phyloP scores from a whole-genome alignment of 345 rosid species.

The Eucalyptus fibrosa region DNA sequence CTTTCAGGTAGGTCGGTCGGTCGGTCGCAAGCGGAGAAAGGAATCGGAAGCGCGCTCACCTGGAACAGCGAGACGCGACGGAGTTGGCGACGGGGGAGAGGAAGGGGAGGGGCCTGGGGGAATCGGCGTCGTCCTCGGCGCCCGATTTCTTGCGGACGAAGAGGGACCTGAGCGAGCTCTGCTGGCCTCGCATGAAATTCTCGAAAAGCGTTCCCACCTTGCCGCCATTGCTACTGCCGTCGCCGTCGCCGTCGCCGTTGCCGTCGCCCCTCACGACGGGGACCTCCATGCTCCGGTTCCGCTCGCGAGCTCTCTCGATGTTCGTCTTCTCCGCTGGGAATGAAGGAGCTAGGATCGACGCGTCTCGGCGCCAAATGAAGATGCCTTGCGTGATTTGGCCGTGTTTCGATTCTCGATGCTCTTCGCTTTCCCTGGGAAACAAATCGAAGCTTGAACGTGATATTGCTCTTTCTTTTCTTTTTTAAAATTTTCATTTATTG shows the following conservation, averaged over 20 bases:
- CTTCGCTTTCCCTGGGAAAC: neutral
- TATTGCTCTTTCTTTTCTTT: neutral
- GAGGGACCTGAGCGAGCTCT: conserved; percentile 46
- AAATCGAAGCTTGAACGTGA: neutral
- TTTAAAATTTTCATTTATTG: neutral
- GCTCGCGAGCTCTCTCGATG: neutral
- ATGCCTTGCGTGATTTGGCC: neutral
- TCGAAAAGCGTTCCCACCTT: conserved; percentile 24
- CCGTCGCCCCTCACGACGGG: neutral
- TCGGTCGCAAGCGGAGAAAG: neutral
- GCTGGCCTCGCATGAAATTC: conserved; percentile 47
- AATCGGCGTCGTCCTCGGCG: conserved; percentile 17
- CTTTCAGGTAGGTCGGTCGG: neutral
- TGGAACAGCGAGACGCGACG: conserved; percentile 83
- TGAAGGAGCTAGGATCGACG: neutral
- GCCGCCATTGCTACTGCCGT: neutral
- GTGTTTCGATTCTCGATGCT: neutral
- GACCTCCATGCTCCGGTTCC: neutral
- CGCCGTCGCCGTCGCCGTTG: neutral
- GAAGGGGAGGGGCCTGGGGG: conserved; percentile 63
- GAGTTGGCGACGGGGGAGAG: conserved; percentile 79
- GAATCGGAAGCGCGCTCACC: conserved; percentile 15
- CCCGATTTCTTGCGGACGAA: conserved; percentile 43
- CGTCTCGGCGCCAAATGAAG: neutral
- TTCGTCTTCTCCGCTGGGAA: neutral